phyloP scores from a whole-genome alignment of 495 filamentous ascomycete species.

The Hypoxylon perforatum region DNA sequence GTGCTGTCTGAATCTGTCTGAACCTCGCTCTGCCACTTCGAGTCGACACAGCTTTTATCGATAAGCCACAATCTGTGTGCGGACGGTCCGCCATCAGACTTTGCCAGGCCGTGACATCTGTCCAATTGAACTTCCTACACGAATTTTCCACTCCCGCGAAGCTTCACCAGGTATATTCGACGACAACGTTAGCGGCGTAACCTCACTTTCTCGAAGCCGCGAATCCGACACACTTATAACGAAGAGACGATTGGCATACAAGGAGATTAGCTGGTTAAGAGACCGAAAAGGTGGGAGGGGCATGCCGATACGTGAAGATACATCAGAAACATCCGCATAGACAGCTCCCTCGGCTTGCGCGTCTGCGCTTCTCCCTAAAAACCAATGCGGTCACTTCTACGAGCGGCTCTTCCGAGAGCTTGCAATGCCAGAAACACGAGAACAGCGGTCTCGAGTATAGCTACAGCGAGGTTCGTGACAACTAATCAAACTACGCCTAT shows the following conservation, averaged over 20 bases:
- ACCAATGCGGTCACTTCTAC: slow-evolving; percentile 25
- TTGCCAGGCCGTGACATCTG: slow-evolving; percentile 11
- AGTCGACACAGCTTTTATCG: background rate
- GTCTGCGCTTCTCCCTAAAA: background rate
- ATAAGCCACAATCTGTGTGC: slow-evolving; percentile 7
- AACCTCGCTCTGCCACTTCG: no score
- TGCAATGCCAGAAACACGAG: background rate
- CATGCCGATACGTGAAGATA: slow-evolving; percentile 6
- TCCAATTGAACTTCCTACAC: slow-evolving; percentile 12
- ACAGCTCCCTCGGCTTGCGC: slow-evolving; percentile 1
- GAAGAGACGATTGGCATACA: background rate
- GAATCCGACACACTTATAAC: background rate
- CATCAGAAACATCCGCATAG: background rate
- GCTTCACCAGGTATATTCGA: slow-evolving; percentile 10
- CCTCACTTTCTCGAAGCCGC: background rate
- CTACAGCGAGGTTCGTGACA: slow-evolving; percentile 24
- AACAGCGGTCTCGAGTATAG: slow-evolving; percentile 1
- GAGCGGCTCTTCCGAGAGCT: slow-evolving; percentile 30
- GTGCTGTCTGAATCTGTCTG: no score
- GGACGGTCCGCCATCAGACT: background rate
- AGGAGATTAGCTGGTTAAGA: background rate
- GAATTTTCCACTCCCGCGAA: slow-evolving; percentile 26
- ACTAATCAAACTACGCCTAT: background rate
- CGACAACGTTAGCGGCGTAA: slow-evolving; percentile 4
- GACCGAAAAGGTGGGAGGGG: slow-evolving; percentile 4